phyloP scores from a whole-genome alignment of 208 protist species.

The Leishmania tropica region DNA sequence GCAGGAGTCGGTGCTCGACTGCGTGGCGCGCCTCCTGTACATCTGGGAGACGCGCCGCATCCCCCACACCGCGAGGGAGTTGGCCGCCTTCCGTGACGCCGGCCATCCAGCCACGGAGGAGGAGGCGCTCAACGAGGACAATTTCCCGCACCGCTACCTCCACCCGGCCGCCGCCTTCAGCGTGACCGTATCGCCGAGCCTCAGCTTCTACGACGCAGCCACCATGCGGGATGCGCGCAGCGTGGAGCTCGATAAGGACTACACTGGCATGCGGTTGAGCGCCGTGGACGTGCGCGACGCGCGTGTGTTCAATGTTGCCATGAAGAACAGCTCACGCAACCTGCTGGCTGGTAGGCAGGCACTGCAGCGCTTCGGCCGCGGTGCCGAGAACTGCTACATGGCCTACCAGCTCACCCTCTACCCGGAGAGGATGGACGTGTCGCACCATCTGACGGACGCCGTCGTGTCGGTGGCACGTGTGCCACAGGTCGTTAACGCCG shows the following conservation, averaged over 20 bases:
- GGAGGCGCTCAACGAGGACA: conserved; percentile 79
- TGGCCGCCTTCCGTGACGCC: conserved; percentile 14
- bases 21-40: conserved; percentile 62
- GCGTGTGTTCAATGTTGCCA: conserved; percentile 78
- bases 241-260: conserved; percentile 61
- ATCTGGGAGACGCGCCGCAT: conserved; percentile 79
- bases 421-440: conserved; percentile 56
- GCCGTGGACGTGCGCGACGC: conserved; percentile 59
- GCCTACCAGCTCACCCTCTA: conserved; percentile 83
- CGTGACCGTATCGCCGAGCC: conserved; percentile 42
- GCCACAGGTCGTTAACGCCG: not conserved
- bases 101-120: conserved; percentile 32
- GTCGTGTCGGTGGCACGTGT: conserved; percentile 46
- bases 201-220: conserved; percentile 52
- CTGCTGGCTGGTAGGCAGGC: conserved; percentile 64
- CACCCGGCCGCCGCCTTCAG: conserved; percentile 73
- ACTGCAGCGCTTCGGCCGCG: conserved; percentile 62
- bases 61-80: conserved; percentile 60
- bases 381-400: conserved; percentile 57
- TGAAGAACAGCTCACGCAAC: conserved; percentile 76
- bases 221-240: conserved; percentile 55
- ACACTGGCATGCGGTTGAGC: conserved; percentile 72
- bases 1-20: conserved; percentile 53
- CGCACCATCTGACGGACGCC: conserved; percentile 62
- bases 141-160: conserved; percentile 83